Base-by-base conservation (phyloP, 2,329 filamentous ascomycete genomes). In the Ceratocystis ficicola region DNA sequence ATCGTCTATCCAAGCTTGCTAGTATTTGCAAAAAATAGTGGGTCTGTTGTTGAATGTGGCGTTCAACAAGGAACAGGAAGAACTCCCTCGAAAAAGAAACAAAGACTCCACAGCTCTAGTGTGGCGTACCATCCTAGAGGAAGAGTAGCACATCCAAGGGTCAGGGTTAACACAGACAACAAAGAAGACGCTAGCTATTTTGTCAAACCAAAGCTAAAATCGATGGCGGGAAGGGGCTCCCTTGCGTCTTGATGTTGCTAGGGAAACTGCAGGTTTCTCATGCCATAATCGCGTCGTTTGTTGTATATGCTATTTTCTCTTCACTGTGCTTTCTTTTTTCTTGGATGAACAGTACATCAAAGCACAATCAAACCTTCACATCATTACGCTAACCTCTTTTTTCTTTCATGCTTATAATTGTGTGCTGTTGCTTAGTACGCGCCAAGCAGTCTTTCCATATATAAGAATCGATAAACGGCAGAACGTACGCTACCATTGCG, bases 191-290 rank as follows among this genome's bases (percentile, higher is more conserved):
- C 59, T 60, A 46, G 48, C 15, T 60, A n/a, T 25, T 50, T 41
- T 57, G 63, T 52, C 44, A 57, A 28, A 41, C 25, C 63, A 36
- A 36, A 12, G 36, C 25, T 59, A 60, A 60, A 55, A 55, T 59
- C 41, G 44, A 52, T 62, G 64, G 64, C 44, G 64, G 63, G 63
- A 46, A 65, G 48, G 8, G 41, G 30, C 36, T 32, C 10, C 22
- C 30, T n/a, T 66, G 65, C 30, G 8, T 57, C 41, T 28, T 36
- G 10, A 46, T 28, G 66, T 68, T 68, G 64, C 66, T 64, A 61
- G 52, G 59, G 66, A 57, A 65, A 68, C 64, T 32, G 17, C 44
- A 32, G 17, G 41, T 12, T 59, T 22, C 52, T 50, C 66, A 50
- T 65, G 66, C 30, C 8, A 59, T 5, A 59, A 32, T 12, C 55